Percentiles rank a stretch among this genome's conserved stretches.
These are phyloP conservation scores for Hyphodiscus sp. DNA, from an alignment of 2,329 filamentous ascomycete genomes.

Conservation along the genomic window DNA sequence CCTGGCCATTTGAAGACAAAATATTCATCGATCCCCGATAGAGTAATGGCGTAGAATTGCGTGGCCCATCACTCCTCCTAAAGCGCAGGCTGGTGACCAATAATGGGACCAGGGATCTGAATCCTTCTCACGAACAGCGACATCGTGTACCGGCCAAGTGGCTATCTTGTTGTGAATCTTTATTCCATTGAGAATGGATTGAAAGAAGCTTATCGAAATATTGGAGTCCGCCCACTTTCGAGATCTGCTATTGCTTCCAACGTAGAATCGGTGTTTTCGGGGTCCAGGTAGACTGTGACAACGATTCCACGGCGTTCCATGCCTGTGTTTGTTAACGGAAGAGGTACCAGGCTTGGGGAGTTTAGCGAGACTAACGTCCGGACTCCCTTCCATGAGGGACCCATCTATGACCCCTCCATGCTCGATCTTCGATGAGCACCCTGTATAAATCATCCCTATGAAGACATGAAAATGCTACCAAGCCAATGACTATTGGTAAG, in stretches of 20 bases:
- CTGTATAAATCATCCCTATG: conserved; percentile 1
- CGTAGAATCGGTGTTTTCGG: conserved; percentile 17
- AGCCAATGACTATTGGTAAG: conserved; percentile 17
- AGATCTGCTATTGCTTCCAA: conserved; percentile 10
- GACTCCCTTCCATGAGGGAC: conserved; percentile 14
- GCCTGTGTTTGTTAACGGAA: conserved; percentile 8
- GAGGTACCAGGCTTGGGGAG: no score
- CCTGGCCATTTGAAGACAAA: no score
- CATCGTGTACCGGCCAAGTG: no score
- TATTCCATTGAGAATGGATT: no score
- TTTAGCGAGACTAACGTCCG: no score
- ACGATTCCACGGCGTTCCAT: conserved; percentile 17
- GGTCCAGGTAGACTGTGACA: conserved; percentile 22
- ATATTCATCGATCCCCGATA: no score
- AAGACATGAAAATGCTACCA: conserved; percentile 23
- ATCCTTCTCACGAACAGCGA: no score
- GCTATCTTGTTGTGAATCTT: no score
- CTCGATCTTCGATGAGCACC: conserved; percentile 8
- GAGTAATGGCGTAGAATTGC: no score
- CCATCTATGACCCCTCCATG: conserved; percentile 14
- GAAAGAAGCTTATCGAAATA: not conserved
- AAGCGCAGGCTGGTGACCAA: no score
- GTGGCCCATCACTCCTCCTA: no score
- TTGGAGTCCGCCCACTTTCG: conserved; percentile 6
- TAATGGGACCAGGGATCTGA: no score